A percentile compares a stretch with the other conserved stretches of the same genome.
phyloP scores from a whole-genome alignment of 1,284 basidiomycete genomes.

The Erythrobasidium hasegawianum region DNA sequence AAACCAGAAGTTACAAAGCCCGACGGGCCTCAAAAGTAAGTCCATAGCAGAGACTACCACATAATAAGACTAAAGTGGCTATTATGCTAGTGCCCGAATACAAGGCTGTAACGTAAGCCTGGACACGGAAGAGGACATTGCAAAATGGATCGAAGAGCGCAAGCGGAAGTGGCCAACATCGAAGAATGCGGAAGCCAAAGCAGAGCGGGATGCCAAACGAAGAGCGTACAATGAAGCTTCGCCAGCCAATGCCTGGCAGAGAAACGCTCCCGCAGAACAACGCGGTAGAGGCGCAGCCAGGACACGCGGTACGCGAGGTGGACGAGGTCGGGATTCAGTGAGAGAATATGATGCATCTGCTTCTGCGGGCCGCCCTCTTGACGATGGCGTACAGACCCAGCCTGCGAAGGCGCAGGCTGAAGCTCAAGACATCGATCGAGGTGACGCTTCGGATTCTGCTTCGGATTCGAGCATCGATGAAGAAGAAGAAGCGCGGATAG shows the following conservation, averaged over 20 bases:
- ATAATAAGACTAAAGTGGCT: no score
- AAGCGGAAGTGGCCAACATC: constrained; percentile 75
- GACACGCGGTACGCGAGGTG: background rate
- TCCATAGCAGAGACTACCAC: background rate
- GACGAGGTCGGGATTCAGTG: background rate
- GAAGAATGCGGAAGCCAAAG: constrained; percentile 65
- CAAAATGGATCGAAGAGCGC: constrained; percentile 80
- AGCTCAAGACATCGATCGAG: background rate
- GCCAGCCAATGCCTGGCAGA: background rate
- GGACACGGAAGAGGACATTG: constrained; percentile 74
- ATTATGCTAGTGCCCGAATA: constrained; percentile 54
- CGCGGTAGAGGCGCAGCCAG: background rate
- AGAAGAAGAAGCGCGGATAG: constrained; percentile 1
- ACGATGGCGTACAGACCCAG: background rate
- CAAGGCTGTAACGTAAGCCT: constrained; percentile 73
- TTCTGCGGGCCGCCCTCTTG: background rate
- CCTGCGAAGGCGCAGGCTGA: background rate
- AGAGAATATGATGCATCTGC: background rate
- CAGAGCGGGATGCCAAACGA: constrained; percentile 17
- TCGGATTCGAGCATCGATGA: background rate
- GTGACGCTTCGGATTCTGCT: background rate
- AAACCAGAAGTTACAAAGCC: constrained; percentile 59
- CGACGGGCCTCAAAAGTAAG: constrained; percentile 26
- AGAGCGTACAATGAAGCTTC: constrained; percentile 17
- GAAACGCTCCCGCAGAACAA: background rate